Conservation (phyloP, 768 basidiomycete genomes). For the Suillus plorans region DNA sequence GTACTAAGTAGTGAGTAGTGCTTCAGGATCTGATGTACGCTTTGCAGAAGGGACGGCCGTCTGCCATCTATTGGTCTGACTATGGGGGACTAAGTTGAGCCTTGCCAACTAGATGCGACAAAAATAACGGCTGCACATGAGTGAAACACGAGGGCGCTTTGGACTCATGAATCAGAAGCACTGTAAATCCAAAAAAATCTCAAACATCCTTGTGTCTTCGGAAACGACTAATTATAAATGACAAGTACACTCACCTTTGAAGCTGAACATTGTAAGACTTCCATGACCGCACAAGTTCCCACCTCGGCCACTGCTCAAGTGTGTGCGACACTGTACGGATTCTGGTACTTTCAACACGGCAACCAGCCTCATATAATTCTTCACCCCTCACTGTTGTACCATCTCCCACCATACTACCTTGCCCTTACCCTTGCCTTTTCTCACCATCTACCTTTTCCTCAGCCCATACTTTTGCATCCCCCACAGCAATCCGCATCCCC, state of each 20-base stretch:
- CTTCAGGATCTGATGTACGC: too few relatives aligned
- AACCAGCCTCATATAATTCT: neutral
- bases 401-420: conserved; percentile 25
- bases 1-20: too few relatives aligned
- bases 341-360: too few relatives aligned
- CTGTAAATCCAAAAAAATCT: too few relatives aligned
- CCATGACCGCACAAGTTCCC: too few relatives aligned
- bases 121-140: neutral
- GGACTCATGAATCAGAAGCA: too few relatives aligned
- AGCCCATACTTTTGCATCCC: conserved; percentile 46
- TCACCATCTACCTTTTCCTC: conserved; percentile 37
- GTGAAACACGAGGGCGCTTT: neutral
- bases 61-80: neutral
- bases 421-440: conserved; percentile 17
- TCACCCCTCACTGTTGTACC: conserved; percentile 22
- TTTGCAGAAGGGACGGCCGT: neutral
- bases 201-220: too few relatives aligned
- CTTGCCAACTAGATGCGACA: neutral
- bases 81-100: neutral
- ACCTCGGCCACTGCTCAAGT: too few relatives aligned
- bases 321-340: too few relatives aligned
- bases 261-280: too few relatives aligned
- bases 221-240: too few relatives aligned
- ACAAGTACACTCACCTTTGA: too few relatives aligned
- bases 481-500: conserved; percentile 74